A percentile compares a stretch with the other conserved stretches of the same genome.
Conservation (phyloP, 805 yeast genomes). For the Wickerhamiella slavikovae region DNA sequence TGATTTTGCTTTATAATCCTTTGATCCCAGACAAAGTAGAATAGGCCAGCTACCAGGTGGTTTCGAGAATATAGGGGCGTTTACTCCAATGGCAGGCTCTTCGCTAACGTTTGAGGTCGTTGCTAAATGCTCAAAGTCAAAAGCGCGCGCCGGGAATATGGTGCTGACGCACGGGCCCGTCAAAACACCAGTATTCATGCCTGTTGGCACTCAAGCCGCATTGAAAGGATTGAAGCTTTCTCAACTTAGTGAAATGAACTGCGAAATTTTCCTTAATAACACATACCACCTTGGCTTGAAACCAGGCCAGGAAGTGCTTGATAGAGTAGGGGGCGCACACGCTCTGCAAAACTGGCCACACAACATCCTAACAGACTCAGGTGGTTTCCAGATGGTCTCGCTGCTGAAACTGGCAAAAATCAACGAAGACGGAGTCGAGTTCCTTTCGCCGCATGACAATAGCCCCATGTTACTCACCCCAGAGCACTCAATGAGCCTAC, state of each 20-base stretch:
- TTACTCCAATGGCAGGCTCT: too few species aligned
- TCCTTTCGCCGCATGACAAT: conserved; percentile 26
- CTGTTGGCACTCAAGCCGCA: conserved; percentile 28
- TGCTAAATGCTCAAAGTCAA: conserved; percentile 23
- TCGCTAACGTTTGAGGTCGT: conserved; percentile 22
- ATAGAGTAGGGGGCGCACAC: conserved; percentile 25
- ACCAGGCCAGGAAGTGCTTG: conserved; percentile 24
- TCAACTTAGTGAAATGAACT: conserved; percentile 21
- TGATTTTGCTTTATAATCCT: too few species aligned
- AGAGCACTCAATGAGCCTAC: conserved; percentile 26
- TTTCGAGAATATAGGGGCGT: too few species aligned
- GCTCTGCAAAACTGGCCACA: conserved; percentile 22
- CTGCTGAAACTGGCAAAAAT: conserved; percentile 24
- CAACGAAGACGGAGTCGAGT: conserved; percentile 27
- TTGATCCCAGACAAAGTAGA: too few species aligned
- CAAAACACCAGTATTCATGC: conserved; percentile 27
- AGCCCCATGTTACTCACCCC: conserved; percentile 27
- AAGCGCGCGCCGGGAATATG: conserved; percentile 25
- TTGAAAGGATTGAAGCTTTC: conserved; percentile 25
- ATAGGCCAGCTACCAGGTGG: too few species aligned
- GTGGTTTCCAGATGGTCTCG: conserved; percentile 28
- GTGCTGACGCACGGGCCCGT: conserved; percentile 24
- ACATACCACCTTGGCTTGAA: conserved; percentile 25
- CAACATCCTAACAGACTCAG: conserved; percentile 25
- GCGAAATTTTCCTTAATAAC: conserved; percentile 24